phyloP scores from a whole-genome alignment of 345 rosid species.

The Melaleuca alternifolia region DNA sequence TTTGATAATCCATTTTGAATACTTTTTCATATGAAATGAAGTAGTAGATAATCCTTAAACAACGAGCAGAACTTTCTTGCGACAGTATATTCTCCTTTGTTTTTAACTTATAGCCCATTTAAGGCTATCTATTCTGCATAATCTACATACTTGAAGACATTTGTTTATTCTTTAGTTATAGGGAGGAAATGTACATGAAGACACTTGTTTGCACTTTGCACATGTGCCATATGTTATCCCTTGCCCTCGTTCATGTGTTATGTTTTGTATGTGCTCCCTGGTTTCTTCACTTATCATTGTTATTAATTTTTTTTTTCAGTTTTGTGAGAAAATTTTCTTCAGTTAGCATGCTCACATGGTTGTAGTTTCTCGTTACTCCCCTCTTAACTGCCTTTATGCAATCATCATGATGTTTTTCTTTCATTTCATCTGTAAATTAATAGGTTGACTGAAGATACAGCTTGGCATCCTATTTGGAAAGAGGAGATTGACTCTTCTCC shows the following conservation, averaged over 20 bases:
- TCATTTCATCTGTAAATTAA: neutral
- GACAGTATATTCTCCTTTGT: neutral
- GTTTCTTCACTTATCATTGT: neutral
- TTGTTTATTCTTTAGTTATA: neutral
- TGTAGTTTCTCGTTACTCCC: neutral
- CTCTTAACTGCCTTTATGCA: neutral
- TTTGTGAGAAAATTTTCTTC: neutral
- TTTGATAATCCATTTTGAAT: neutral
- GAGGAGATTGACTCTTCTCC: constrained; percentile 66
- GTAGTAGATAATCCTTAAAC: neutral
- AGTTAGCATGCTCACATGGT: neutral
- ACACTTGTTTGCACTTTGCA: neutral
- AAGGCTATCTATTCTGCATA: neutral
- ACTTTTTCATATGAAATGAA: neutral
- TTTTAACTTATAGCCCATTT: neutral
- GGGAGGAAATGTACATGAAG: neutral
- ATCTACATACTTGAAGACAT: neutral
- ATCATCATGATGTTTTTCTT: neutral
- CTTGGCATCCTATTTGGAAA: constrained; percentile 82
- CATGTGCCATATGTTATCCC: neutral
- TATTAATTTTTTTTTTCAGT: neutral
- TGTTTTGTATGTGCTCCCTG: neutral
- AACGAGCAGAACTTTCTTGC: neutral
- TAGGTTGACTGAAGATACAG: constrained; percentile 86
- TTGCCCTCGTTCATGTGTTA: neutral